A percentile compares a stretch with the other conserved stretches of the same genome.
phyloP scores from a whole-genome alignment of 1,284 basidiomycete genomes.

The Pseudomicrostroma phylloplanum region DNA sequence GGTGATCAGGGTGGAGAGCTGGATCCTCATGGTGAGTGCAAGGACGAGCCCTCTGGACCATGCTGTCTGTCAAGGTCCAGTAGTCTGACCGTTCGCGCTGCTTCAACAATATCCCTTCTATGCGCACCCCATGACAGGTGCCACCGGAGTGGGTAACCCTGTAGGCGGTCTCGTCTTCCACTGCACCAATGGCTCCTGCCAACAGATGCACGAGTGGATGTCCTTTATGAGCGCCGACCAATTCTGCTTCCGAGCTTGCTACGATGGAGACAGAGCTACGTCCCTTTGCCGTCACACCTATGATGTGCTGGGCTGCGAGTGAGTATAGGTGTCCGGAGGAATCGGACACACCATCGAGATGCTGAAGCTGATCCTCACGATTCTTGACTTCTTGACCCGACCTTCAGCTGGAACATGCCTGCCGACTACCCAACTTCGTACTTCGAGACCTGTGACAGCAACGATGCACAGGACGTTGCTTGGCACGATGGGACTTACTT shows the following conservation, averaged over 20 bases:
- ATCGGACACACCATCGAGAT: no score
- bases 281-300: constrained; percentile 14
- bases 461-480: constrained; percentile 38
- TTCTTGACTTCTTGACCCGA: no score
- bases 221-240: constrained; percentile 17
- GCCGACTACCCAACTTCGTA: constrained; percentile 18
- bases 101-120: no score
- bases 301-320: constrained; percentile 22
- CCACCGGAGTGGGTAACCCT: constrained; percentile 48
- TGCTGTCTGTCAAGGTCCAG: no score
- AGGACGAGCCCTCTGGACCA: no score
- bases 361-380: no score
- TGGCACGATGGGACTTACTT: constrained; percentile 29
- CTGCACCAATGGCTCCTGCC: constrained; percentile 54
- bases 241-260: constrained; percentile 20
- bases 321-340: no score
- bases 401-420: constrained; percentile 27
- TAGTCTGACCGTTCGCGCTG: no score
- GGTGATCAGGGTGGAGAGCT: constrained; percentile 55
- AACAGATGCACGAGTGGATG: constrained; percentile 42
- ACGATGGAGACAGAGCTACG: constrained; percentile 10
- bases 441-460: constrained; percentile 25
- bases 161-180: constrained; percentile 57
- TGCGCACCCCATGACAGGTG: no score
- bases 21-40: constrained; percentile 53